Conservation (phyloP, 805 yeast genomes). For the Groenewaldozyma tartarivorans region DNA sequence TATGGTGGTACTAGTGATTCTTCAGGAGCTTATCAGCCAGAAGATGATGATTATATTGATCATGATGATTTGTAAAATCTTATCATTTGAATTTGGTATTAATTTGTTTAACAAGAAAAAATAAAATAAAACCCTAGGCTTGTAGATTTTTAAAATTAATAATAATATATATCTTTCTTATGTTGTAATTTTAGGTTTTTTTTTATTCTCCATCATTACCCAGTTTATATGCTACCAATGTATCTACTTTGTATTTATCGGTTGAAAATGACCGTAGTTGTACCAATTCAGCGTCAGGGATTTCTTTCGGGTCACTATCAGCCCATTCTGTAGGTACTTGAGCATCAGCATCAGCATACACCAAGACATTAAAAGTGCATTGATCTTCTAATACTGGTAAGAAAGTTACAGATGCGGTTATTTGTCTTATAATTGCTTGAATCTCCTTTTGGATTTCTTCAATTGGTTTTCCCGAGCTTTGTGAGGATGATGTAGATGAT, state of each 20-base stretch:
- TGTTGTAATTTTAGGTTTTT: background rate
- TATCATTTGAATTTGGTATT: background rate
- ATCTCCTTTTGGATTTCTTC: constrained; percentile 61
- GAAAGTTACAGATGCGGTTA: constrained; percentile 79
- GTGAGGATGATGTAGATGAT: background rate
- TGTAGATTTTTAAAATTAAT: background rate
- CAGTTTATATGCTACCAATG: constrained; percentile 53
- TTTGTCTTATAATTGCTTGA: constrained; percentile 79
- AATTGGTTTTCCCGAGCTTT: constrained; percentile 23
- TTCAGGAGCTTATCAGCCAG: constrained; percentile 30
- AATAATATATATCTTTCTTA: background rate
- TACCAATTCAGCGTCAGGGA: constrained; percentile 56
- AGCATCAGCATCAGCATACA: constrained; percentile 56
- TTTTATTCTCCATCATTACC: background rate
- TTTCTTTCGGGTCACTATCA: constrained; percentile 56
- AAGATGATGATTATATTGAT: constrained; percentile 50
- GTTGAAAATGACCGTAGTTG: constrained; percentile 62
- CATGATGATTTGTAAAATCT: constrained; percentile 46
- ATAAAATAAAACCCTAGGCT: constrained; percentile 1
- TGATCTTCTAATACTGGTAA: constrained; percentile 61
- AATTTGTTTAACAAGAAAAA: background rate
- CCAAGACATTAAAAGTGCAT: constrained; percentile 76
- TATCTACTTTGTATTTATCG: constrained; percentile 57
- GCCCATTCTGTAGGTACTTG: constrained; percentile 77
- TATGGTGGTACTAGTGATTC: constrained; percentile 46